Evolutionary conservation across 176 grass and related monocot species (phyloP), one percentile per base, ranked within the genome.

Genomic region (Musa acuminata): DNA sequence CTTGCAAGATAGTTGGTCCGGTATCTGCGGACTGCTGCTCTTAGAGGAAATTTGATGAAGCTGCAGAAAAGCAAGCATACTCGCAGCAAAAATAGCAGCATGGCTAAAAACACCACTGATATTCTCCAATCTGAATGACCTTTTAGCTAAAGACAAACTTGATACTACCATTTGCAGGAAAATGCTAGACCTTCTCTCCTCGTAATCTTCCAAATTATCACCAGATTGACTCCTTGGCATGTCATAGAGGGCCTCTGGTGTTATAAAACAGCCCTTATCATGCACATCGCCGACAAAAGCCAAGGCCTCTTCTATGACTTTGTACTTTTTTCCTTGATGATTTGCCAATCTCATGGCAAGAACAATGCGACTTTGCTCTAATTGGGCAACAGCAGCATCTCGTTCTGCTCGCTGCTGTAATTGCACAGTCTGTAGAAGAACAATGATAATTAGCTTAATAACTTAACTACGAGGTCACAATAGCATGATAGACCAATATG

Each of bases 31-130:
- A 27, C 59, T 48, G 57, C 72, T 77, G 77, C 82, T 66, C 74
- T 82, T 80, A 29, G 73, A 87, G 63, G 84, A 69, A 71, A 92
- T 72, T 80, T 82, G 89, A 80, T 92, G 81, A 51, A 96, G 72
- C 87, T 87, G 87, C 62, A 87, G 76, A 71, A 89, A 84, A 69
- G 92, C 89, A 75, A 96, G 82, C 89, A 92, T 87, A 49, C 92
- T 96, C 75, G 92, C 78, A 63, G 92, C 92, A 87, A 92, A 92
- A 21, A 85, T 69, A 26, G 84, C 84, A 57, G 78, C 84, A 35
- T 87, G 92, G 26, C 89, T 82, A 17, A 96, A 69, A 70, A 86
- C 69, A 50, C 84, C 65, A 71, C 87, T 75, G 0, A 92, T 81
- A 27, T 67, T 85, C 43, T 80, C 85, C 14, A 77, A 22, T 67